phyloP scores from a whole-genome alignment of 352 stramenopile species.

The Globisporangium iwayamae region DNA sequence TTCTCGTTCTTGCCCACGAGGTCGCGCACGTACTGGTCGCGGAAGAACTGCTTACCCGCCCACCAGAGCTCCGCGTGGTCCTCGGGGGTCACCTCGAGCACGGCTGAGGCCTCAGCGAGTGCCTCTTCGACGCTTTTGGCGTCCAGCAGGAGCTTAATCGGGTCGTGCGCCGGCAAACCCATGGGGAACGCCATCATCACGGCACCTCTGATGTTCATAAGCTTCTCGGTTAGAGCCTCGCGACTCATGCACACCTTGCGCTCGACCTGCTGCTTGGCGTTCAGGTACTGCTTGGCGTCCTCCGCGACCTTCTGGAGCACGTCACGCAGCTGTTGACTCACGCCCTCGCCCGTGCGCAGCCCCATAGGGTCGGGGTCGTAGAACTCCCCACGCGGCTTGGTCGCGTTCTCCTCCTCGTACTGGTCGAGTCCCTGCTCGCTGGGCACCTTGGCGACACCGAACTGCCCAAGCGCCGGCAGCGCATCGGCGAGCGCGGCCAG shows the following conservation, averaged over 20 bases:
- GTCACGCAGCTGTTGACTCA: slow-evolving; percentile 73
- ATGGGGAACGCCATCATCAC: slow-evolving; percentile 95
- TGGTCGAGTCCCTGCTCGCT: slow-evolving; percentile 87
- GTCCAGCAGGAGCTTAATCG: slow-evolving; percentile 85
- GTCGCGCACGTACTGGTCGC: slow-evolving; percentile 87
- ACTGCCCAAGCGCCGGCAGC: slow-evolving; percentile 68
- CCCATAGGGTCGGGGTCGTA: slow-evolving; percentile 87
- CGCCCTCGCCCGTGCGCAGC: slow-evolving; percentile 84
- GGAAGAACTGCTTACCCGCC: slow-evolving; percentile 93
- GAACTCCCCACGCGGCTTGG: slow-evolving; percentile 65
- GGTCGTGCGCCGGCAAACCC: slow-evolving; percentile 90
- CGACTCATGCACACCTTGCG: slow-evolving; percentile 59
- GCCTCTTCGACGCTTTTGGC: slow-evolving; percentile 49
- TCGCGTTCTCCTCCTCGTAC: slow-evolving; percentile 54
- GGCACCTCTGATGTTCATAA: slow-evolving; percentile 89
- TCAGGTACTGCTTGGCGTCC: slow-evolving; percentile 73
- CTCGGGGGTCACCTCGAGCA: slow-evolving; percentile 75
- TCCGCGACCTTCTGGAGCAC: slow-evolving; percentile 73
- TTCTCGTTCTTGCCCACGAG: slow-evolving; percentile 96
- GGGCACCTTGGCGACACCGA: slow-evolving; percentile 84
- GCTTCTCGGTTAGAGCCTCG: slow-evolving; percentile 85
- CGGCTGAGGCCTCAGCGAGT: slow-evolving; percentile 61
- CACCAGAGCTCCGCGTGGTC: slow-evolving; percentile 93
- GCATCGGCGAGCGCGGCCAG: slow-evolving; percentile 72
- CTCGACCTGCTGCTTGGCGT: slow-evolving; percentile 63